phyloP scores from a whole-genome alignment of 805 yeast species.

The Wickerhamiella spandovensis region DNA sequence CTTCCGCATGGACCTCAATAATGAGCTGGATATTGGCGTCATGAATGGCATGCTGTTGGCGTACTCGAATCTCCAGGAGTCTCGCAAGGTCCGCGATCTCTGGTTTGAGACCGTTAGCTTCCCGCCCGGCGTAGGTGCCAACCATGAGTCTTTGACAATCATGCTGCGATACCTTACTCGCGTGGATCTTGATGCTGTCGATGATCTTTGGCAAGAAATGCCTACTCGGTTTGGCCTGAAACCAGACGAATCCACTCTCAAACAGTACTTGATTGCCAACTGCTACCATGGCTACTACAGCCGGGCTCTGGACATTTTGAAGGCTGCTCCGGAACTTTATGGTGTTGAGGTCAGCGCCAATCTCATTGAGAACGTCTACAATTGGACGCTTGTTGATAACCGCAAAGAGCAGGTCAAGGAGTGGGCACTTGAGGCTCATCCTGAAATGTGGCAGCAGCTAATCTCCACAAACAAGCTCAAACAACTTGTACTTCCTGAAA shows the following conservation, averaged over 20 bases:
- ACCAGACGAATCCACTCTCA: constrained; percentile 40
- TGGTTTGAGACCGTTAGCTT: constrained; percentile 46
- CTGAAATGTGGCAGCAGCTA: constrained; percentile 29
- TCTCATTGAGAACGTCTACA: constrained; percentile 26
- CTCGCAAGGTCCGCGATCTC: constrained; percentile 40
- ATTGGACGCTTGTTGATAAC: constrained; percentile 30
- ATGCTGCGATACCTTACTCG: constrained; percentile 53
- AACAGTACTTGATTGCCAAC: constrained; percentile 54
- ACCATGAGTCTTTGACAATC: constrained; percentile 50
- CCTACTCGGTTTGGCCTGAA: constrained; percentile 35
- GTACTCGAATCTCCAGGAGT: constrained; percentile 43
- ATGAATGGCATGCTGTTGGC: constrained; percentile 55
- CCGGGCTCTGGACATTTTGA: constrained; percentile 40
- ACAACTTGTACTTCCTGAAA: constrained; percentile 18
- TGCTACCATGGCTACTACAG: constrained; percentile 50
- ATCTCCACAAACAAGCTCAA: constrained; percentile 23
- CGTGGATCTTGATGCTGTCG: constrained; percentile 40
- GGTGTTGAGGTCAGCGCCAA: constrained; percentile 17
- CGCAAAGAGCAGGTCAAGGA: constrained; percentile 26
- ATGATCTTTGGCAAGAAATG: constrained; percentile 47
- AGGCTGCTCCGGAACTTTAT: constrained; percentile 29
- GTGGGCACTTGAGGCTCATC: constrained; percentile 30
- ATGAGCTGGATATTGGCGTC: constrained; percentile 42
- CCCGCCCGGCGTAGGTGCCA: constrained; percentile 38
- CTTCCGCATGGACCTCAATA: constrained; percentile 45